A percentile compares a stretch with the other conserved stretches of the same genome.
Evolutionary conservation across 805 yeast species (phyloP).

Genomic region (Yamadazyma ubonensis): DNA sequence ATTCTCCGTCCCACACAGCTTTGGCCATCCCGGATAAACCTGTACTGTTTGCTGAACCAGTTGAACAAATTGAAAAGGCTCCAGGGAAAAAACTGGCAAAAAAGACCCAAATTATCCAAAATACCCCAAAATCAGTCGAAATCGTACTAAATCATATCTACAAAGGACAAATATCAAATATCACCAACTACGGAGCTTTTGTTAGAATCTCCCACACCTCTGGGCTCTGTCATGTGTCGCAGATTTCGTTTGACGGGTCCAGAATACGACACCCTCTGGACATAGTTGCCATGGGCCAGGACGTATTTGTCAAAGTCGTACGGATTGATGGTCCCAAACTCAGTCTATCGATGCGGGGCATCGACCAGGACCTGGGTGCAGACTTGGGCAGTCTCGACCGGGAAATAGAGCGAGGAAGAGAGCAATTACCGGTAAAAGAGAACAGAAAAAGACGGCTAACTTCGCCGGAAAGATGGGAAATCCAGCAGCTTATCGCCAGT

Average conservation of each 20-base stretch:
- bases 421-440: slow-evolving; percentile 13
- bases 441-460: slow-evolving; percentile 49
- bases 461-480: slow-evolving; percentile 90
- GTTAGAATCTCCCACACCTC: slow-evolving; percentile 45
- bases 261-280: slow-evolving; percentile 61
- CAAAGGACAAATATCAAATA: slow-evolving; percentile 57
- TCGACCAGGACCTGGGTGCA: slow-evolving; percentile 69
- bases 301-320: slow-evolving; percentile 62
- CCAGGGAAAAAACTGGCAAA: not conserved
- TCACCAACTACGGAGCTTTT: slow-evolving; percentile 78
- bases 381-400: slow-evolving; percentile 27
- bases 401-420: slow-evolving; percentile 11
- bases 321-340: slow-evolving; percentile 29
- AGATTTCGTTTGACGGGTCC: slow-evolving; percentile 46
- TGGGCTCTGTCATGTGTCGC: slow-evolving; percentile 80
- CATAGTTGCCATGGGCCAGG: slow-evolving; percentile 53
- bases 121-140: not conserved
- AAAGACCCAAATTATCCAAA: not conserved
- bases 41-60: slow-evolving; percentile 13
- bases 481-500: slow-evolving; percentile 75
- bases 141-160: slow-evolving; percentile 50
- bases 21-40: slow-evolving; percentile 20
- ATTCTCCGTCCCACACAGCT: slow-evolving; percentile 8
- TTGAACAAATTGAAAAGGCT: too few relatives aligned
- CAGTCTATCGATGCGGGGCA: slow-evolving; percentile 64